Evolutionary conservation across 1,284 basidiomycete species (phyloP), one percentile per base, ranked within the genome.

Genomic region (Austroboletus novae-zelandiae): DNA sequence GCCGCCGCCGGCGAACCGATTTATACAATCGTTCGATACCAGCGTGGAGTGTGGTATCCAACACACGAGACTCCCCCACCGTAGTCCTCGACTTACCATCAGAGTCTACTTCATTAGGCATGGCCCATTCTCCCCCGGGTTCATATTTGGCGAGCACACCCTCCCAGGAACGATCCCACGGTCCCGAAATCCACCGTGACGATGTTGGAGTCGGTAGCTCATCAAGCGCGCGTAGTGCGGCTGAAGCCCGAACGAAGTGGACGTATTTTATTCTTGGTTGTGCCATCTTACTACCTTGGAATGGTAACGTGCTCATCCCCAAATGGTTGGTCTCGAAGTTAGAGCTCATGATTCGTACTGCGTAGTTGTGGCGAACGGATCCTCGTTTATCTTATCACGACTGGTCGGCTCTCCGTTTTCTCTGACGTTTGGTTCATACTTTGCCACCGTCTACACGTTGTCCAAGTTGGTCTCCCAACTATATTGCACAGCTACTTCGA

Each of bases 251-350:
- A 44, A 76, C 83, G 57, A 65, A 70, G 37, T 83, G 82, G 78
- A 75, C 83, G 44, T 75, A 82, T 58, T 86, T 88, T 58, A 68
- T 86, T 14, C 69, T 89, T 20, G 87, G 87, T 5, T 81, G 81
- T 57, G 81, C 85, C 14, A 76, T 85, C 1, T 74, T 90, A 7
- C 68, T 91, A 13, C 86, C 87, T 45, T 91, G 86, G 86, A 90
- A 89, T 64, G 86, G 87, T 88, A 57, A 56, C 77, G 18, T 37
- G 14, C 9, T 40, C 9, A 9, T 36, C 39, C 15, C 17, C 39
- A 49, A 40, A 13, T 13, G 31, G 6, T n/a, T 18, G 10, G 13
- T 18, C 17, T 18, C 17, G 29, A 30, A 30, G 9, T 29, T 14
- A 11, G 25, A 27, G 36, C 25, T 50, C 27, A 46, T 30, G 37